Evolutionary conservation across 2,329 filamentous ascomycete genomes (phyloP).

Genomic region (Exserohilum rostratum): DNA sequence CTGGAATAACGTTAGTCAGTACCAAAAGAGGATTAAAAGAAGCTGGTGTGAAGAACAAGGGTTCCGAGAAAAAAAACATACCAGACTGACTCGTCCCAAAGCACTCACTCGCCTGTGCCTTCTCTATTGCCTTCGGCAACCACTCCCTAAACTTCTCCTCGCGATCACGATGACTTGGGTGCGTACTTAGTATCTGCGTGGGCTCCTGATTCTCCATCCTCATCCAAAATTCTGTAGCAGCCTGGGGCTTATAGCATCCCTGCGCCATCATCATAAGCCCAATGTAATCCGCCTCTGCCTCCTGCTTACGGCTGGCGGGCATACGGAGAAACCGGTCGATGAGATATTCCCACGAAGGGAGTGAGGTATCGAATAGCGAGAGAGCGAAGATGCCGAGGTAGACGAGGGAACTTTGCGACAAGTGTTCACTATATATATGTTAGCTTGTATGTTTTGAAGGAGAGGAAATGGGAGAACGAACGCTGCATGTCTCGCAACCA

Average conservation of each 20-base stretch:
- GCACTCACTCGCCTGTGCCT: constrained; percentile 44
- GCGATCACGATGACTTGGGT: constrained; percentile 72
- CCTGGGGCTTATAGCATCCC: constrained; percentile 74
- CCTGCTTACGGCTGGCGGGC: constrained; percentile 74
- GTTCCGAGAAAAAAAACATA: constrained; percentile 20
- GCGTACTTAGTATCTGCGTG: constrained; percentile 77
- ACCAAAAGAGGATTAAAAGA: neutral
- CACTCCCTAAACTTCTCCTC: constrained; percentile 70
- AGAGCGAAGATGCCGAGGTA: constrained; percentile 47
- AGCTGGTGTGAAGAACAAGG: neutral
- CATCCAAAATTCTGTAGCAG: constrained; percentile 67
- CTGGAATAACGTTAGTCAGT: constrained; percentile 1
- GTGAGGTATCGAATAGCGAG: constrained; percentile 50
- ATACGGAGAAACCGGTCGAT: constrained; percentile 68
- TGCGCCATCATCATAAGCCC: constrained; percentile 83
- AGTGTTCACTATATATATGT: constrained; percentile 60
- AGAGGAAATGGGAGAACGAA: constrained; percentile 17
- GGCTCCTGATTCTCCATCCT: constrained; percentile 66
- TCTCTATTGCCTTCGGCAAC: constrained; percentile 50
- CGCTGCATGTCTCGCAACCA: constrained; percentile 52
- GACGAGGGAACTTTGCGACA: constrained; percentile 55
- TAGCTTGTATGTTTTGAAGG: neutral
- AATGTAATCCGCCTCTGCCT: constrained; percentile 80
- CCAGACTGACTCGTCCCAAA: constrained; percentile 25
- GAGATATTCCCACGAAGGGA: constrained; percentile 50